Base-by-base conservation (phyloP, 1,284 basidiomycete species). In the Pseudozyma hubeiensis region DNA sequence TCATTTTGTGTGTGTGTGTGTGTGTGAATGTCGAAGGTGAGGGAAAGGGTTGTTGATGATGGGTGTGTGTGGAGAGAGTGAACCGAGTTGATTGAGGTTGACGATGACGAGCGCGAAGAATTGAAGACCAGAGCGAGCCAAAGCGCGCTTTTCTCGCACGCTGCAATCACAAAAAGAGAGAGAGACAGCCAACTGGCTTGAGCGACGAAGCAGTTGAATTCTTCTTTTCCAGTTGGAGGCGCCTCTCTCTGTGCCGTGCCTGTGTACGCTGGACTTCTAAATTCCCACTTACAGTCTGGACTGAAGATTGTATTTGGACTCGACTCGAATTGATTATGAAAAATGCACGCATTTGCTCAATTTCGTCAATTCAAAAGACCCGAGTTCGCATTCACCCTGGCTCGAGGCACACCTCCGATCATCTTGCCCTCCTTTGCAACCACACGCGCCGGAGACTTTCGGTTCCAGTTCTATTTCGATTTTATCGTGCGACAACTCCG, bases 111-210 rank as follows among this genome's bases (percentile, higher is more conserved):
- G 48, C 43, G 62, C 55, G 46, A 64, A 64, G 54, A 58, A 53
- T 24, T 50, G 8, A 53, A 2, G 4, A 9, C 5, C 37, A 40
- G 8, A 31, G 16, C 33, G 2, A 49, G 10, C 39, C 4, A 9
- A 40, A 30, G 19, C 0, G 3, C 39, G 41, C 31, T 41, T 58
- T 54, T 64, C 66, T 69, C 66, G 66, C 61, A 69, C 66, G 61
- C 65, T 47, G 43, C 43, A 61, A 39, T 10, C 13, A 33, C n/a
- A 8, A n/a, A 17, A n/a, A 19, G 17, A 5, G 9, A 31, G 10
- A 10, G 9, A 37, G 7, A 16, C 9, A 41, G 49, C 24, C 48
- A 24, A 34, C 34, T 58, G 58, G 58, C 58, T 60, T 60, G 58
- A 60, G 51, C 58, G 58, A 60, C 45, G 50, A 52, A 40, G 7